These are phyloP conservation scores for Pseudodiploospora longispora DNA, from an alignment of 2,329 filamentous ascomycete genomes.

Conservation along the genomic window DNA sequence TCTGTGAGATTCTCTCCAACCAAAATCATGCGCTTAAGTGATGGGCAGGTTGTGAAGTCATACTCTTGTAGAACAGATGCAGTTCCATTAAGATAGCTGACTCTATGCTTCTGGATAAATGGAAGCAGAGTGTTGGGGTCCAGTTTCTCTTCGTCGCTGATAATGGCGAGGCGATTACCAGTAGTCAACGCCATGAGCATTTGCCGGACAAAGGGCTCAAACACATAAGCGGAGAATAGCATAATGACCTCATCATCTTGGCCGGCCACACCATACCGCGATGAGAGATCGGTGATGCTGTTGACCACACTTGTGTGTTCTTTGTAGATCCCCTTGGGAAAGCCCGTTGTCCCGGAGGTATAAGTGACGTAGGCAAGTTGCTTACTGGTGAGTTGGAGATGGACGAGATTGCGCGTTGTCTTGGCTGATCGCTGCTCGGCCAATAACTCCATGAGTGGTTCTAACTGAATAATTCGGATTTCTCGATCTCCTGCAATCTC, in stretches of 20 bases:
- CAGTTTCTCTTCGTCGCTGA: too few species aligned
- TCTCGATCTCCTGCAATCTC: neutral
- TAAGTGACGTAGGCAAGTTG: constrained; percentile 29
- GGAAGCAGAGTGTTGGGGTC: too few species aligned
- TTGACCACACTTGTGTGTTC: constrained; percentile 7
- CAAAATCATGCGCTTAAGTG: too few species aligned
- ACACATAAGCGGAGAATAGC: constrained; percentile 5
- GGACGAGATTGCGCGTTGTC: too few species aligned
- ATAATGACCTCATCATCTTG: constrained; percentile 3
- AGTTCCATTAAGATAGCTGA: too few species aligned
- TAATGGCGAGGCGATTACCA: neutral
- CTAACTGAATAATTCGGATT: too few species aligned
- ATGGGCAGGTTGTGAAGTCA: too few species aligned
- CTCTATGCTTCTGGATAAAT: too few species aligned
- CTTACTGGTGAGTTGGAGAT: too few species aligned
- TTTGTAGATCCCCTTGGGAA: constrained; percentile 36
- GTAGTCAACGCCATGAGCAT: neutral
- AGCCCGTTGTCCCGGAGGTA: constrained; percentile 42
- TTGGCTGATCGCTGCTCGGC: too few species aligned
- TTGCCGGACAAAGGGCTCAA: neutral
- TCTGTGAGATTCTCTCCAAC: too few species aligned
- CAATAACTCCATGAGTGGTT: constrained; percentile 1
- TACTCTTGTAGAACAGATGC: too few species aligned
- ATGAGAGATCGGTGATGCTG: constrained; percentile 1
- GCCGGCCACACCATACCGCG: constrained; percentile 1